A percentile compares a stretch with the other conserved stretches of the same genome.
These are phyloP conservation scores for Cydonia oblonga DNA, from an alignment of 331 rosid species.

Conservation along the genomic window DNA sequence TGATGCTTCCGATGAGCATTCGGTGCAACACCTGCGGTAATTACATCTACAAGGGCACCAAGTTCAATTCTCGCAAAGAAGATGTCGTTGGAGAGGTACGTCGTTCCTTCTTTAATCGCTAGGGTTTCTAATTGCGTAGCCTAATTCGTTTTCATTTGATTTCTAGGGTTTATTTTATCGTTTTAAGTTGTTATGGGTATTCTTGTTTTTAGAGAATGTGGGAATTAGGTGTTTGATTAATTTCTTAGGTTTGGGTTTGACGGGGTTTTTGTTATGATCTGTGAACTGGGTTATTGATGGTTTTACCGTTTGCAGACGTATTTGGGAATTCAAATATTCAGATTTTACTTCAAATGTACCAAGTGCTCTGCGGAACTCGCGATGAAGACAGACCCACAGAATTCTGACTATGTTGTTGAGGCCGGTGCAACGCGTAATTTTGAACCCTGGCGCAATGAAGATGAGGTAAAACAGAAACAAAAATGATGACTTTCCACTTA, in stretches of 20 bases:
- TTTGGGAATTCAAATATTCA: constrained; percentile 70
- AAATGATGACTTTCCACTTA: background rate
- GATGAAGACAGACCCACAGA: constrained; percentile 81
- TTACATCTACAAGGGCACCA: constrained; percentile 85
- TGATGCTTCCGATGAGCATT: constrained; percentile 98
- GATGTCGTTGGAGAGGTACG: constrained; percentile 70
- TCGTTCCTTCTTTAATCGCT: background rate
- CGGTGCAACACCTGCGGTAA: constrained; percentile 85
- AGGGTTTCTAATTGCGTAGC: background rate
- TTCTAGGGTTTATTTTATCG: background rate
- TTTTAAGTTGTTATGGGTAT: too few relatives aligned
- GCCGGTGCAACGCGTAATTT: constrained; percentile 67
- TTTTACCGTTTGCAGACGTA: constrained; percentile 45
- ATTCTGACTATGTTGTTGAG: constrained; percentile 79
- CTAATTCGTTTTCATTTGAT: background rate
- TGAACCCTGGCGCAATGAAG: constrained; percentile 93
- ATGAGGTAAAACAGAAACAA: constrained; percentile 30
- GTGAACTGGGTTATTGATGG: background rate
- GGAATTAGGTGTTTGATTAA: background rate
- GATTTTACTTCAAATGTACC: constrained; percentile 83
- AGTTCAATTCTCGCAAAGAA: constrained; percentile 79
- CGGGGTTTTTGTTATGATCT: background rate
- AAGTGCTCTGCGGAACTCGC: constrained; percentile 71
- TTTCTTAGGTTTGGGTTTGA: background rate
- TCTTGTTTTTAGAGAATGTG: background rate